Percentiles rank a stretch among this genome's conserved stretches.
Evolutionary conservation across 768 basidiomycete species (phyloP).

Genomic region (Amanita pseudoporphyria): DNA sequence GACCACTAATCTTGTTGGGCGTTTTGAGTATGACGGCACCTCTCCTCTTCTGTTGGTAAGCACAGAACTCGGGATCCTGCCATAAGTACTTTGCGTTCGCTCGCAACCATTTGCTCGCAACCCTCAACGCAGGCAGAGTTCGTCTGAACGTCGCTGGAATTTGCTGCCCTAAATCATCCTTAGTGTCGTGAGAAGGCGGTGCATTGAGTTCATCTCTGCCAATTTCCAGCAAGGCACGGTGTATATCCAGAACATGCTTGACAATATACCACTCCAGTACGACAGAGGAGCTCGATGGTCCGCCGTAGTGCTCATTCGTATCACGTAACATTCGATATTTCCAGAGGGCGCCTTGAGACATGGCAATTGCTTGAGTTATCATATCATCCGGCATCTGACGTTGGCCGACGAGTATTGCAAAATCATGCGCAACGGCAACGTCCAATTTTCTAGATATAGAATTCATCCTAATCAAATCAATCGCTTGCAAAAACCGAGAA

Average conservation of each 20-base stretch:
- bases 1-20: conserved; percentile 22
- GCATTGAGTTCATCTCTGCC: conserved; percentile 54
- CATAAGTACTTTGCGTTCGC: conserved; percentile 63
- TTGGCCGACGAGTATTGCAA: conserved; percentile 51
- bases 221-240: conserved; percentile 54
- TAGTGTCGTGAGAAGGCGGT: conserved; percentile 41
- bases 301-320: conserved; percentile 17
- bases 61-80: conserved; percentile 31
- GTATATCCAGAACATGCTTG: conserved; percentile 56
- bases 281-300: conserved; percentile 22
- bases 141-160: conserved; percentile 85
- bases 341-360: conserved; percentile 79
- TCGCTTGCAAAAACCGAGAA: not conserved
- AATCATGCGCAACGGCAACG: conserved; percentile 41
- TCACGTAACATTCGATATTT: conserved; percentile 70
- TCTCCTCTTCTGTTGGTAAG: conserved; percentile 18
- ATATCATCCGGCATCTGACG: conserved; percentile 67
- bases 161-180: conserved; percentile 60
- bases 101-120: conserved; percentile 83
- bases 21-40: conserved; percentile 12
- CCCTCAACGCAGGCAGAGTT: conserved; percentile 76
- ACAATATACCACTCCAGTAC: conserved; percentile 58
- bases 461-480: conserved; percentile 32
- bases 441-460: conserved; percentile 37
- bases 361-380: conserved; percentile 63